These are phyloP conservation scores for Aspergillus bombycis DNA, from an alignment of 2,329 filamentous ascomycete species.

Conservation along the genomic window DNA sequence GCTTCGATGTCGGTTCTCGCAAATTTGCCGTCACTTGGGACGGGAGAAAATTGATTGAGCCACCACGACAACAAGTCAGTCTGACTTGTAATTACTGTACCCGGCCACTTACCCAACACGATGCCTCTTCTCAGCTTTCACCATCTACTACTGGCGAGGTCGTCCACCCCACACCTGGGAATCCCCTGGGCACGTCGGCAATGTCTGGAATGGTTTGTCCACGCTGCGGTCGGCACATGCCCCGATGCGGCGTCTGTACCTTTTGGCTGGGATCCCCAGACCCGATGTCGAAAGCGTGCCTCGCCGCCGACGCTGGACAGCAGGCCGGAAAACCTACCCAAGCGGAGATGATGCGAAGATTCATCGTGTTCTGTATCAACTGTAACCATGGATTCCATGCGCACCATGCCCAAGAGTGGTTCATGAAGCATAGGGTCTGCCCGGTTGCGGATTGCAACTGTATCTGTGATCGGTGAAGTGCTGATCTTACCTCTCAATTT, in stretches of 20 bases:
- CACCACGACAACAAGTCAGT: slow-evolving; percentile 57
- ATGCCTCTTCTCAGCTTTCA: slow-evolving; percentile 36
- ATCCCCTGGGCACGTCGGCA: slow-evolving; percentile 38
- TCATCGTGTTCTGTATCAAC: slow-evolving; percentile 64
- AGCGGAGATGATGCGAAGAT: slow-evolving; percentile 55
- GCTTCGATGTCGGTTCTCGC: slow-evolving; percentile 62
- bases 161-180: slow-evolving; percentile 38
- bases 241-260: slow-evolving; percentile 64
- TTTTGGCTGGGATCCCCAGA: slow-evolving; percentile 64
- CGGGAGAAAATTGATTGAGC: slow-evolving; percentile 52
- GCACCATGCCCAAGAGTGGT: slow-evolving; percentile 66
- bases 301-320: slow-evolving; percentile 37
- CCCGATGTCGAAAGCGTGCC: slow-evolving; percentile 48
- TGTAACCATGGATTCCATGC: slow-evolving; percentile 68
- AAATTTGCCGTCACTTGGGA: slow-evolving; percentile 55
- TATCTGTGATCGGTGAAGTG: slow-evolving; percentile 41
- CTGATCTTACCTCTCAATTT: background rate
- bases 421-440: slow-evolving; percentile 46
- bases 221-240: slow-evolving; percentile 64
- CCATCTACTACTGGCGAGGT: slow-evolving; percentile 33
- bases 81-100: slow-evolving; percentile 65
- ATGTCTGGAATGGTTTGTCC: slow-evolving; percentile 60
- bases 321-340: slow-evolving; percentile 30
- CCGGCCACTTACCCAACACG: slow-evolving; percentile 55
- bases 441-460: slow-evolving; percentile 46